A percentile compares a stretch with the other conserved stretches of the same genome.
Evolutionary conservation across 208 protist genomes (phyloP).

Genomic region (Tetramitus jugosus): DNA sequence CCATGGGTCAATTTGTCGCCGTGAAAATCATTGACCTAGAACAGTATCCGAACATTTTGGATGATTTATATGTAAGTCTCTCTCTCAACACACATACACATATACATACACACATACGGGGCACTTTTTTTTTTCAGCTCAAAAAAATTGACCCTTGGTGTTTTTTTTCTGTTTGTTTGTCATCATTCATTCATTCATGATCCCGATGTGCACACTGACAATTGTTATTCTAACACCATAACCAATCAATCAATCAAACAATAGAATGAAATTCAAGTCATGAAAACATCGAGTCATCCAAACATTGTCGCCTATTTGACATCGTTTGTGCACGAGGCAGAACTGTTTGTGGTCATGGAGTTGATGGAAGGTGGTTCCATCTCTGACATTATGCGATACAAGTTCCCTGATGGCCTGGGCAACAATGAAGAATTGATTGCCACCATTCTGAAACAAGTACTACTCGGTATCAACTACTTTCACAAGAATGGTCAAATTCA

Average conservation of each 20-base stretch:
- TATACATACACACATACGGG: too few species aligned
- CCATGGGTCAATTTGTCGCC: background rate
- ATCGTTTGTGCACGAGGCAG: constrained; percentile 31
- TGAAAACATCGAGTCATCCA: constrained; percentile 37
- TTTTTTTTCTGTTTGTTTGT: too few species aligned
- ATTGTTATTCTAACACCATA: too few species aligned
- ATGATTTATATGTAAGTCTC: too few species aligned
- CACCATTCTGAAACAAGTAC: constrained; percentile 4
- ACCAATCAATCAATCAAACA: too few species aligned
- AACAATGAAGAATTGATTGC: background rate
- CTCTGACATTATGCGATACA: constrained; percentile 1
- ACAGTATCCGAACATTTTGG: background rate
- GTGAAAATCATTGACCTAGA: constrained; percentile 12
- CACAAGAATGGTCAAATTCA: constrained; percentile 27
- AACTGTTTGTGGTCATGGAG: constrained; percentile 49
- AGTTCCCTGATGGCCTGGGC: background rate
- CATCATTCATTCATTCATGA: too few species aligned
- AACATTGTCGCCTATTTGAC: constrained; percentile 53
- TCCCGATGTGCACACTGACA: too few species aligned
- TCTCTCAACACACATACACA: too few species aligned
- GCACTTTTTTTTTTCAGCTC: too few species aligned
- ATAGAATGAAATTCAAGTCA: constrained; percentile 46
- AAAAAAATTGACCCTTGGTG: too few species aligned
- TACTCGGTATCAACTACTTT: constrained; percentile 25
- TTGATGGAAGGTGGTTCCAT: constrained; percentile 31